These are phyloP conservation scores for Umbellularia californica DNA, from an alignment of 164 flowering plant species.

Conservation along the genomic window DNA sequence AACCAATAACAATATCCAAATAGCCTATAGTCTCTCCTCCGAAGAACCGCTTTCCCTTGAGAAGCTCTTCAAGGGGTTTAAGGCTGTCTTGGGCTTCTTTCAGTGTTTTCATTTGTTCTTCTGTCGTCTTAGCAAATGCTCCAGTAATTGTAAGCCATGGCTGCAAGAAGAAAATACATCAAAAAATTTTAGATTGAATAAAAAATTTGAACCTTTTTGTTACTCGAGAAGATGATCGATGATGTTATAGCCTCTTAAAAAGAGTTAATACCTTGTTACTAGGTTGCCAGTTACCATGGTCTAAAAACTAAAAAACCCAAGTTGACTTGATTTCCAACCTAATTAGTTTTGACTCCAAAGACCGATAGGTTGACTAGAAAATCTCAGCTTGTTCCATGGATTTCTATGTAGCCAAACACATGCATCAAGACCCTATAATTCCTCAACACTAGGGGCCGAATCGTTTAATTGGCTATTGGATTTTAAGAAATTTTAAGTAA, in stretches of 20 bases:
- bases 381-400: background rate
- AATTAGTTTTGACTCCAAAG: too few relatives aligned
- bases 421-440: background rate
- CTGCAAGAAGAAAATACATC: background rate
- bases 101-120: constrained; percentile 1
- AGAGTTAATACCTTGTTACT: too few relatives aligned
- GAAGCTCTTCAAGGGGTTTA: constrained; percentile 3
- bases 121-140: constrained; percentile 1
- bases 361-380: too few relatives aligned
- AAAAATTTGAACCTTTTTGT: too few relatives aligned
- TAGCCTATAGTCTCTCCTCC: background rate
- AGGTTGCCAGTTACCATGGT: too few relatives aligned
- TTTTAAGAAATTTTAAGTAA: too few relatives aligned
- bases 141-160: background rate
- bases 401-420: background rate
- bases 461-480: background rate
- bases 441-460: background rate
- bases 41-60: constrained; percentile 5
- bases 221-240: too few relatives aligned
- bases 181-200: too few relatives aligned
- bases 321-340: background rate
- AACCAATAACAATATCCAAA: constrained; percentile 7
- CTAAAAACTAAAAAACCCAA: too few relatives aligned
- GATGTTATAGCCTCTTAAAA: too few relatives aligned
- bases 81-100: constrained; percentile 7